A percentile compares a stretch with the other conserved stretches of the same genome.
These are phyloP conservation scores for Uronychia setigera DNA, from an alignment of 73 alveolate species.

Conservation along the genomic window DNA sequence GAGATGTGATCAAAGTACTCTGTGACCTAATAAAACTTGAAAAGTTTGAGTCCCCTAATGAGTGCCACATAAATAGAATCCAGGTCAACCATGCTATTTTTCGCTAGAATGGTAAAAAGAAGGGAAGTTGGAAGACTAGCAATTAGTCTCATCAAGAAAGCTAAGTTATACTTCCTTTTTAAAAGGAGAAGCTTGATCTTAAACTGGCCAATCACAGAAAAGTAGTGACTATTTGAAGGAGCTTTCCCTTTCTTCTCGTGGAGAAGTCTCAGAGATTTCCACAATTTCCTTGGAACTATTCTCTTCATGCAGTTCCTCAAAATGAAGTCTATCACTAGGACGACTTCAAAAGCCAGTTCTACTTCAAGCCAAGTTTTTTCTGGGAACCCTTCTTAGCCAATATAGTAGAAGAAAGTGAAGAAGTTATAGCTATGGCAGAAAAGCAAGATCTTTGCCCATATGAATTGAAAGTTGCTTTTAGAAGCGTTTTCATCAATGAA, in stretches of 20 bases:
- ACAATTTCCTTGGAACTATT: background rate
- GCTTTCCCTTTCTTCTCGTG: slow-evolving; percentile 34
- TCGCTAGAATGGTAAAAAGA: background rate
- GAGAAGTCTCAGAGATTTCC: slow-evolving; percentile 57
- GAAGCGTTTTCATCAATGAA: background rate
- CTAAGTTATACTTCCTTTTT: background rate
- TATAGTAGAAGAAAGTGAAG: slow-evolving; percentile 60
- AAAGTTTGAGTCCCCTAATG: slow-evolving; percentile 1
- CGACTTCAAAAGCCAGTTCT: slow-evolving; percentile 51
- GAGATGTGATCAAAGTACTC: background rate
- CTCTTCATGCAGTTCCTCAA: slow-evolving; percentile 15
- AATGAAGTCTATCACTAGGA: slow-evolving; percentile 48
- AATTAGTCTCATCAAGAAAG: background rate
- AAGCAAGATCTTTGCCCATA: slow-evolving; percentile 38
- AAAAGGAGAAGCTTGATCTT: background rate
- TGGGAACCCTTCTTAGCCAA: slow-evolving; percentile 71
- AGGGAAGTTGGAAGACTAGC: background rate
- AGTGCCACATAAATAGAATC: slow-evolving; percentile 8
- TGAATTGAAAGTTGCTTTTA: slow-evolving; percentile 12
- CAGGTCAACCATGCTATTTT: background rate
- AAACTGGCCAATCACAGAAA: background rate
- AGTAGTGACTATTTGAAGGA: background rate
- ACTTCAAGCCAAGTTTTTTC: slow-evolving; percentile 46
- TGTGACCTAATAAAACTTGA: slow-evolving; percentile 8
- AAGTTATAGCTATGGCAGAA: slow-evolving; percentile 48